phyloP scores from a whole-genome alignment of 2,329 filamentous ascomycete species.

The Phoma sp. region DNA sequence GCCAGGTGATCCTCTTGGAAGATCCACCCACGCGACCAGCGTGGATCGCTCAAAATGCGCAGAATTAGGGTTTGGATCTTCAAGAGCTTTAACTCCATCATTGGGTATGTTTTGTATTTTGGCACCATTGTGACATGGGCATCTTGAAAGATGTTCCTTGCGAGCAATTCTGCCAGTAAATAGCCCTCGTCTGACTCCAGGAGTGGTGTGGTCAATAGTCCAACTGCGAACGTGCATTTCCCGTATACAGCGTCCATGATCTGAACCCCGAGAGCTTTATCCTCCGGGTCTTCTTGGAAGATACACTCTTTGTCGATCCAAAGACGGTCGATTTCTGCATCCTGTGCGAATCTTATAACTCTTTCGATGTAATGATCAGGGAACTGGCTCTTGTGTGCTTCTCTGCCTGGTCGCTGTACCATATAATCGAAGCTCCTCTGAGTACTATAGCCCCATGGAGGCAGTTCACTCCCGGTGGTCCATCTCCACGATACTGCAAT shows the following conservation, averaged over 20 bases:
- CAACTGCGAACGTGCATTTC: conserved; percentile 14
- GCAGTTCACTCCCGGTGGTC: neutral
- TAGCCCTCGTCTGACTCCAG: conserved; percentile 15
- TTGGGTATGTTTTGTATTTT: neutral
- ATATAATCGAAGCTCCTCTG: conserved; percentile 14
- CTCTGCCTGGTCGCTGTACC: conserved; percentile 8
- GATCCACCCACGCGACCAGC: conserved; percentile 31
- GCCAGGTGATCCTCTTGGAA: conserved; percentile 33
- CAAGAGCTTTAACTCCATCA: neutral
- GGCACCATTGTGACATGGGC: neutral
- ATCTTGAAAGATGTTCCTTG: conserved; percentile 4
- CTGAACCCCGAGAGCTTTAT: conserved; percentile 20
- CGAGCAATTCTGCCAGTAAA: conserved; percentile 14
- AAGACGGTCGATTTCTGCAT: conserved; percentile 4
- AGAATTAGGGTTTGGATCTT: conserved; percentile 20
- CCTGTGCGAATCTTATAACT: conserved; percentile 23
- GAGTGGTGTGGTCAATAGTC: conserved; percentile 19
- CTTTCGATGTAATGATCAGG: conserved; percentile 27
- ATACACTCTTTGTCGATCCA: conserved; percentile 33
- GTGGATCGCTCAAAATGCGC: conserved; percentile 20
- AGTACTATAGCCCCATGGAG: neutral
- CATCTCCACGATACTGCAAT: conserved; percentile 29
- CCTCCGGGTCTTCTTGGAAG: conserved; percentile 21
- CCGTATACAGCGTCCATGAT: conserved; percentile 31
- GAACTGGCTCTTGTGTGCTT: conserved; percentile 21